Evolutionary conservation across 2,329 filamentous ascomycete species (phyloP).

Genomic region (Nakataea oryzae): DNA sequence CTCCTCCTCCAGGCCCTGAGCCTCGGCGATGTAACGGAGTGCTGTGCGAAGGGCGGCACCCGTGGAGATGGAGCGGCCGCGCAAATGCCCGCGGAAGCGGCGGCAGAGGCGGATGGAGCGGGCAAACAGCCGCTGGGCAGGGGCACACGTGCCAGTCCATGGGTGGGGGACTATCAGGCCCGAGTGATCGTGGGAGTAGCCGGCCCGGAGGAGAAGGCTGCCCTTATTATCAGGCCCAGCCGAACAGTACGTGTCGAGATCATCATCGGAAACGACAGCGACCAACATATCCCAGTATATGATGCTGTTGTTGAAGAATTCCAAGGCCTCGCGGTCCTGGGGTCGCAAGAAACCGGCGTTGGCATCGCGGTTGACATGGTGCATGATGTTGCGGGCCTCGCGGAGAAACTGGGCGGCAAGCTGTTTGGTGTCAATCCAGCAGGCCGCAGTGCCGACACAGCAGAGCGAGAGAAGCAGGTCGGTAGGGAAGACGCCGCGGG

Average conservation of each 20-base stretch:
- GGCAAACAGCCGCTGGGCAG: conserved; percentile 20
- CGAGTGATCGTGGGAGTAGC: conserved; percentile 1
- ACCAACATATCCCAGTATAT: conserved; percentile 28
- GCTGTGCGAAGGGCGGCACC: conserved; percentile 14
- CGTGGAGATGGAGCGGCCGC: conserved; percentile 11
- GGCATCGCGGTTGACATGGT: neutral
- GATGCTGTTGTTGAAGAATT: conserved; percentile 27
- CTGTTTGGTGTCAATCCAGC: conserved; percentile 25
- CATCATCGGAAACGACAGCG: conserved; percentile 23
- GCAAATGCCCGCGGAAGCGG: conserved; percentile 17
- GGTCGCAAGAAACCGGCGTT: conserved; percentile 5
- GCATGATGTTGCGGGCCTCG: conserved; percentile 11
- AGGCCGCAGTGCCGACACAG: conserved; percentile 27
- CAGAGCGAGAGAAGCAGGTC: conserved; percentile 25
- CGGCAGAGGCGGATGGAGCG: conserved; percentile 24
- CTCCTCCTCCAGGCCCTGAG: conserved; percentile 21
- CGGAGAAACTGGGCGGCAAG: conserved; percentile 12
- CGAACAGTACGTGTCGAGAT: neutral
- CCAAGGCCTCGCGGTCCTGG: conserved; percentile 18
- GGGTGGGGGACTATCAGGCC: conserved; percentile 18
- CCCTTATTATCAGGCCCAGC: conserved; percentile 6
- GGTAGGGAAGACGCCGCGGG: conserved; percentile 16
- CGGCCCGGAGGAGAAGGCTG: neutral
- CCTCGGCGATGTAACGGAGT: conserved; percentile 20
- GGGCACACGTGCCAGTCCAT: conserved; percentile 26